Evolutionary conservation across 345 rosid species (phyloP).

Genomic region (Barbarea vulgaris): DNA sequence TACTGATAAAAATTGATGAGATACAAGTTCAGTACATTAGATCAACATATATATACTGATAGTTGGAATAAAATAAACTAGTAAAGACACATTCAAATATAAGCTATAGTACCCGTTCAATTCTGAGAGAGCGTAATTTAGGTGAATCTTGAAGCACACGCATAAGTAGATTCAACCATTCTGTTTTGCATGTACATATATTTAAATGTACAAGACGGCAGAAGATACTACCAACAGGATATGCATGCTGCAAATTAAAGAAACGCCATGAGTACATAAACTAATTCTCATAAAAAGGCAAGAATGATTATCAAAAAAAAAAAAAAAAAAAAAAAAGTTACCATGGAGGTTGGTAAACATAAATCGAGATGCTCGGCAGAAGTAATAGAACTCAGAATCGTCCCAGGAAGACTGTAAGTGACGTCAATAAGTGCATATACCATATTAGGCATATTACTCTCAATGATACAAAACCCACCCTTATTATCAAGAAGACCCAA

Average conservation of each 20-base stretch:
- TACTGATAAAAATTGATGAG: constrained; percentile 10
- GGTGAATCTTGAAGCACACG: constrained; percentile 22
- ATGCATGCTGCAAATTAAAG: neutral
- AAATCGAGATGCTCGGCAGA: constrained; percentile 8
- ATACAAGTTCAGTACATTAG: neutral
- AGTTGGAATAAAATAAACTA: neutral
- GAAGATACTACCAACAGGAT: constrained; percentile 4
- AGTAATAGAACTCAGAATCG: constrained; percentile 10
- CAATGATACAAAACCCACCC: neutral
- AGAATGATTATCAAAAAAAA: neutral
- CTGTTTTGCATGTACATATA: neutral
- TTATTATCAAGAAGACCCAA: neutral
- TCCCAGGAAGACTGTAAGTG: neutral
- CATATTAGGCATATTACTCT: neutral
- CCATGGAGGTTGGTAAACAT: neutral
- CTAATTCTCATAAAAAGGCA: neutral
- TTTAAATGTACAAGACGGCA: neutral
- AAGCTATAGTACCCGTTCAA: neutral
- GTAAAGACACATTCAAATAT: neutral
- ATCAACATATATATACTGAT: neutral
- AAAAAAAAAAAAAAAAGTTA: too few species aligned
- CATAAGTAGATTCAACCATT: constrained; percentile 23
- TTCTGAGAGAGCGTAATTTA: neutral
- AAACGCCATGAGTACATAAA: neutral
- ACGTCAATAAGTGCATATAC: neutral